A percentile compares a stretch with the other conserved stretches of the same genome.
These are phyloP conservation scores for Botrytis cinerea DNA, from an alignment of 2,329 filamentous ascomycete genomes.

Conservation along the genomic window DNA sequence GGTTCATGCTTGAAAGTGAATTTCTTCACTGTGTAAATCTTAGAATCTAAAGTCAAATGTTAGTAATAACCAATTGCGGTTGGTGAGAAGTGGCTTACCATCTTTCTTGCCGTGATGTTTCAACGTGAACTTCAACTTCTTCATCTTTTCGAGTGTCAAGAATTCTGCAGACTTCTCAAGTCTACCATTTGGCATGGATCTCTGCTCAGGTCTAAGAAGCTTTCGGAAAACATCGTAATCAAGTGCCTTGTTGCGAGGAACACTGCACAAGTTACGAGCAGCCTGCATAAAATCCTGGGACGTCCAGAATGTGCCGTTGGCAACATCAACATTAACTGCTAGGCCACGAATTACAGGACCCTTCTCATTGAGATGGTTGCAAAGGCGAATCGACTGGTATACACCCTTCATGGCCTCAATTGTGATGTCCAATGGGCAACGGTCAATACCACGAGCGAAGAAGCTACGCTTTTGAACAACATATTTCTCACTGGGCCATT, in stretches of 20 bases:
- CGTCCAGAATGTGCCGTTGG: slow-evolving; percentile 88
- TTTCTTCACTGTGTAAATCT: slow-evolving; percentile 54
- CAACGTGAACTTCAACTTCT: slow-evolving; percentile 58
- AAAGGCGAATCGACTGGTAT: slow-evolving; percentile 81
- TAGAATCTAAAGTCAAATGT: slow-evolving; percentile 42
- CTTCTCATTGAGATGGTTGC: slow-evolving; percentile 46
- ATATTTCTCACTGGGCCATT: slow-evolving; percentile 69
- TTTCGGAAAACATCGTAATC: slow-evolving; percentile 35
- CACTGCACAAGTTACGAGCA: slow-evolving; percentile 40
- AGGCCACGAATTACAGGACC: slow-evolving; percentile 54
- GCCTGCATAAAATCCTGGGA: slow-evolving; percentile 43
- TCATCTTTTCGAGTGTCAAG: slow-evolving; percentile 55
- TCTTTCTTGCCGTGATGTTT: slow-evolving; percentile 53
- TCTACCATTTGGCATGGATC: slow-evolving; percentile 18
- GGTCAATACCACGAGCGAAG: slow-evolving; percentile 51
- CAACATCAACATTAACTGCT: slow-evolving; percentile 85
- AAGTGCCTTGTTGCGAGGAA: slow-evolving; percentile 33
- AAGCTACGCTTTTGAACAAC: slow-evolving; percentile 80
- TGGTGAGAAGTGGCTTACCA: slow-evolving; percentile 27
- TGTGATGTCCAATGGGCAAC: slow-evolving; percentile 58
- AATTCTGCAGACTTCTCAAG: slow-evolving; percentile 51
- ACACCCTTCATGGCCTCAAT: slow-evolving; percentile 85
- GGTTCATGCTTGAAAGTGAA: slow-evolving; percentile 48
- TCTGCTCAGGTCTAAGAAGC: slow-evolving; percentile 30
- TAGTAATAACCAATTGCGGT: not conserved